Conservation (phyloP, 2,329 filamentous ascomycete species). For the Colletotrichum euphorbiae region DNA sequence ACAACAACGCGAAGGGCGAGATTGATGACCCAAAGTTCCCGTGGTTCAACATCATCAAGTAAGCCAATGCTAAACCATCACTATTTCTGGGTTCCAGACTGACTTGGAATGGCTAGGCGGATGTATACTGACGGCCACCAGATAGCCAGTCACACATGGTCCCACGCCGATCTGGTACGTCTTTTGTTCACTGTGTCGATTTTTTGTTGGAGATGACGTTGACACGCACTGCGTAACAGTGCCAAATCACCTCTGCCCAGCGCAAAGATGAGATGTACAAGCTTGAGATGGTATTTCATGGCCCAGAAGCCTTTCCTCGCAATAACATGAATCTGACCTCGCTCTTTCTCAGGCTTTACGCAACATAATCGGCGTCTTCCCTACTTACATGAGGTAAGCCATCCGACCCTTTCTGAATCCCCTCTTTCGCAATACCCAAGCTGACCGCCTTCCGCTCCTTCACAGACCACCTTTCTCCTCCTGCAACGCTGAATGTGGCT, state of each 20-base stretch:
- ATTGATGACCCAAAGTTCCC: conserved; percentile 54
- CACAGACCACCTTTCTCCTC: conserved; percentile 55
- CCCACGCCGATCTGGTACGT: conserved; percentile 55
- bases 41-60: conserved; percentile 53
- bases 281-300: conserved; percentile 33
- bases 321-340: conserved; percentile 53
- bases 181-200: too few species aligned
- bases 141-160: conserved; percentile 54
- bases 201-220: conserved; percentile 23
- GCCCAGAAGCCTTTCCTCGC: too few species aligned
- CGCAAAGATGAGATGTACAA: conserved; percentile 51
- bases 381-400: conserved; percentile 60
- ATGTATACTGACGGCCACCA: conserved; percentile 59
- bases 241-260: conserved; percentile 47
- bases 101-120: conserved; percentile 40
- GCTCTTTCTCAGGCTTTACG: conserved; percentile 59
- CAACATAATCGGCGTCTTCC: conserved; percentile 65
- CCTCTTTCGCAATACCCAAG: background rate
- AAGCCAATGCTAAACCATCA: conserved; percentile 18
- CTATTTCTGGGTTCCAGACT: background rate
- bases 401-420: background rate
- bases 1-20: conserved; percentile 58
- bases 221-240: conserved; percentile 50
- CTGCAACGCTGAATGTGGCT: conserved; percentile 47
- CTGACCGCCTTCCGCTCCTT: background rate